Conservation (phyloP, 495 filamentous ascomycete genomes). For the Terfezia boudieri region DNA sequence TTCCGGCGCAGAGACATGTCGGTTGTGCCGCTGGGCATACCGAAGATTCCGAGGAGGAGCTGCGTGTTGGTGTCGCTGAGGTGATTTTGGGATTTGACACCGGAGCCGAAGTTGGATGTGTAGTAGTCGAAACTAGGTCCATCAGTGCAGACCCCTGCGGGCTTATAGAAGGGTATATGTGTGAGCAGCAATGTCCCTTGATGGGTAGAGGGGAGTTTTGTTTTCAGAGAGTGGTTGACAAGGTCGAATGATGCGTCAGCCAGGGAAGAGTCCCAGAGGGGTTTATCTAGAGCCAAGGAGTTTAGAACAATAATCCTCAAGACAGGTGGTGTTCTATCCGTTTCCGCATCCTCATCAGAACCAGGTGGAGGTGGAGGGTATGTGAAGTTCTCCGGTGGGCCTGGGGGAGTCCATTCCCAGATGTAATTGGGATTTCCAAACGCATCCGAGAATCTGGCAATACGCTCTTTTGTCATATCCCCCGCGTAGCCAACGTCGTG, state of each 20-base stretch:
- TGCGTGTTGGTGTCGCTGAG: conserved; percentile 43
- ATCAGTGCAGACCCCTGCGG: conserved; percentile 63
- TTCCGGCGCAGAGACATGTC: conserved; percentile 34
- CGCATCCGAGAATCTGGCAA: conserved; percentile 53
- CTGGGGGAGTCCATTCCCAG: conserved; percentile 42
- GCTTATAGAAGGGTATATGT: conserved; percentile 76
- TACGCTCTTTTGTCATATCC: conserved; percentile 47
- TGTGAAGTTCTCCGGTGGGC: conserved; percentile 9
- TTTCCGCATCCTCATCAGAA: conserved; percentile 18
- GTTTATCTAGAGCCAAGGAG: conserved; percentile 73
- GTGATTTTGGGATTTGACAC: conserved; percentile 80
- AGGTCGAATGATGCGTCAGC: conserved; percentile 55
- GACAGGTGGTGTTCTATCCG: conserved; percentile 25
- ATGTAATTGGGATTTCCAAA: conserved; percentile 85
- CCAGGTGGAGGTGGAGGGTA: conserved; percentile 19
- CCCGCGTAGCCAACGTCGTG: conserved; percentile 94
- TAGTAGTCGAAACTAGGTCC: conserved; percentile 56
- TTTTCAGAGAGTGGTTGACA: conserved; percentile 37
- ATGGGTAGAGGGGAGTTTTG: not conserved
- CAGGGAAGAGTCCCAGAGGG: conserved; percentile 38
- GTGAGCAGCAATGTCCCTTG: conserved; percentile 69
- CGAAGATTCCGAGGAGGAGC: conserved; percentile 56
- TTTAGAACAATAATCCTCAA: conserved; percentile 74
- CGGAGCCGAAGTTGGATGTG: conserved; percentile 32
- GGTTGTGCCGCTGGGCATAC: conserved; percentile 38